These are phyloP conservation scores for Diutina neorugosa DNA, from an alignment of 1,139 yeast species.

Conservation along the genomic window DNA sequence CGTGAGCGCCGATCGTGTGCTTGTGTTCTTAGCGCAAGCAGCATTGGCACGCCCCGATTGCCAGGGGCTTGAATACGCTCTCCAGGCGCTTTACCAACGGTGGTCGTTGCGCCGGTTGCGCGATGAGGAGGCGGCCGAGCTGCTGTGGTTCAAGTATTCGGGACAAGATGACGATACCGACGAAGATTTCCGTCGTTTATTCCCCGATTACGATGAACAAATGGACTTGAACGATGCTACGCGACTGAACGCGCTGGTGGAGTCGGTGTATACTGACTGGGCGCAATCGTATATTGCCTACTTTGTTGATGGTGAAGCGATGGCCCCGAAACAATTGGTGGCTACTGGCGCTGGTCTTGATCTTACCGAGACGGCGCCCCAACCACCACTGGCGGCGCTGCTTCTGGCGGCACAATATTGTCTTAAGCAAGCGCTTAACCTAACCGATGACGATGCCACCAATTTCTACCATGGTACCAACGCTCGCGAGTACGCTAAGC, in stretches of 20 bases:
- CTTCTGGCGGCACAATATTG: neutral
- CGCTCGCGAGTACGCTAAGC: conserved; percentile 28
- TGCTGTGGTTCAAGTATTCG: conserved; percentile 1
- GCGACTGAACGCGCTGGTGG: conserved; percentile 13
- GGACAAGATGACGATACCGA: neutral
- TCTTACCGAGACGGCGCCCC: neutral
- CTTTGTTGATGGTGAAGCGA: conserved; percentile 12
- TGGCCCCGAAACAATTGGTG: conserved; percentile 19
- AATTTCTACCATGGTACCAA: conserved; percentile 66
- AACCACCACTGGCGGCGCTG: neutral
- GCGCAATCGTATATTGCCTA: conserved; percentile 20
- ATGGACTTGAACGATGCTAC: conserved; percentile 15
- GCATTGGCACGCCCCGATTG: conserved; percentile 16
- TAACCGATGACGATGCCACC: conserved; percentile 10
- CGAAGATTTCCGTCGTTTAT: conserved; percentile 13
- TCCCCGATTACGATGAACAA: conserved; percentile 80
- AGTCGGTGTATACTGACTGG: conserved; percentile 18
- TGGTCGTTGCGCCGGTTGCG: conserved; percentile 69
- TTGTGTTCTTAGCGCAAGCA: conserved; percentile 28
- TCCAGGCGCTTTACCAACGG: conserved; percentile 56
- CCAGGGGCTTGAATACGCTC: conserved; percentile 25
- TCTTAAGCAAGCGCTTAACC: neutral
- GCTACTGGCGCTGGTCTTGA: conserved; percentile 22
- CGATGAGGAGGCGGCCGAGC: conserved; percentile 33
- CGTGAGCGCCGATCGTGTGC: conserved; percentile 28